phyloP scores from a whole-genome alignment of 1,284 basidiomycete genomes.

The Trichosporon faecale region DNA sequence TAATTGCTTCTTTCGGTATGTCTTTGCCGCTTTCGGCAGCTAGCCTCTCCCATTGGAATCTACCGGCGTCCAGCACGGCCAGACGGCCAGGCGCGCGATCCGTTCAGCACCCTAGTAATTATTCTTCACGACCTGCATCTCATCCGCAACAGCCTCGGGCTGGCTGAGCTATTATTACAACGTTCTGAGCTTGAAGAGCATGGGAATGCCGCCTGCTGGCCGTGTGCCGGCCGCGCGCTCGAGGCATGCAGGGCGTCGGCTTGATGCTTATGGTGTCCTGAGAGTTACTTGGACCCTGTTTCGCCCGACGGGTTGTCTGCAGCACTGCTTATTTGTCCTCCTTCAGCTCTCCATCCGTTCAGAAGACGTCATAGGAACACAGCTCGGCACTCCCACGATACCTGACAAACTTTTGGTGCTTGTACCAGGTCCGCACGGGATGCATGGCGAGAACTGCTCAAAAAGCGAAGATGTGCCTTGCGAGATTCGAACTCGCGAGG shows the following conservation, averaged over 20 bases:
- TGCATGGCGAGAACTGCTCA: neutral
- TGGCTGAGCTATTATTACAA: neutral
- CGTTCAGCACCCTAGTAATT: neutral
- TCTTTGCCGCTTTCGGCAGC: neutral
- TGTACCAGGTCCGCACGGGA: neutral
- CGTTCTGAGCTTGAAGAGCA: neutral
- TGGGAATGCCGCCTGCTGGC: neutral
- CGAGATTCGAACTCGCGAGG: constrained; percentile 12
- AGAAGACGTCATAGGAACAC: neutral
- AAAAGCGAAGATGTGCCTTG: constrained; percentile 7
- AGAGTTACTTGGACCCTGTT: neutral
- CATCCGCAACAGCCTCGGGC: neutral
- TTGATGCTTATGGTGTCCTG: constrained; percentile 3
- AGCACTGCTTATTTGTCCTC: neutral
- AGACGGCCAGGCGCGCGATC: neutral
- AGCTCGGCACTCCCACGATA: neutral
- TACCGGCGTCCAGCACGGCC: neutral
- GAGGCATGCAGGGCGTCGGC: neutral
- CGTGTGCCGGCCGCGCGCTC: neutral
- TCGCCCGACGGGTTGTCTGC: neutral
- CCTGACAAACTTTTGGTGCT: neutral
- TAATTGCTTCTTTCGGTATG: constrained; percentile 1
- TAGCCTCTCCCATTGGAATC: neutral
- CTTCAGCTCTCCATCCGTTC: neutral
- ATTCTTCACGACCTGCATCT: neutral